Evolutionary conservation across 1,284 basidiomycete species (phyloP).

Genomic region (Fomitopsis betulina): DNA sequence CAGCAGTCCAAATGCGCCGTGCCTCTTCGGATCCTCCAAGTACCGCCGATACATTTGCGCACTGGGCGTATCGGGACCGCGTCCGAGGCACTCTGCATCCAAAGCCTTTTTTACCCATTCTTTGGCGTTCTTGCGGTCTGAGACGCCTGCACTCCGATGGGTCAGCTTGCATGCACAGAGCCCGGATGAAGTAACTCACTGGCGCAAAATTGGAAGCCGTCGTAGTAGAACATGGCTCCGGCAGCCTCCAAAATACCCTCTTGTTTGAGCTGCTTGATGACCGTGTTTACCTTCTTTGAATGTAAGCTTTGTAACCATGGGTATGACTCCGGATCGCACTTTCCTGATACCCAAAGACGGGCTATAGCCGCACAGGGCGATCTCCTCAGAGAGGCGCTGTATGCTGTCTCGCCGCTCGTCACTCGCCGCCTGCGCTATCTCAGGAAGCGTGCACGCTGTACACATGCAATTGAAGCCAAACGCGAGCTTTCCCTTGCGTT

Average conservation of each 20-base stretch:
- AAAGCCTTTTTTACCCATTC: conserved; percentile 22
- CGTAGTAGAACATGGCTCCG: conserved; percentile 21
- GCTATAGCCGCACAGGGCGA: conserved; percentile 14
- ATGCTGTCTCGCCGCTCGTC: conserved; percentile 16
- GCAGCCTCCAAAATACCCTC: conserved; percentile 15
- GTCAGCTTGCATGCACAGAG: neutral
- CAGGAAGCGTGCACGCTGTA: conserved; percentile 30
- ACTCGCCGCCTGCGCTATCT: conserved; percentile 13
- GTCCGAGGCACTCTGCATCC: conserved; percentile 16
- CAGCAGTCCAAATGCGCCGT: conserved; percentile 15
- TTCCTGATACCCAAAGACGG: conserved; percentile 19
- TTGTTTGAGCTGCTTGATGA: conserved; percentile 16
- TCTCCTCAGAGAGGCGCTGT: conserved; percentile 18
- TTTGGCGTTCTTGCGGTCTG: conserved; percentile 22
- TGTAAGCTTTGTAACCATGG: neutral
- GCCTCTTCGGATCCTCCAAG: conserved; percentile 17
- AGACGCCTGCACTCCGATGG: conserved; percentile 10
- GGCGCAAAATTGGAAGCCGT: conserved; percentile 24
- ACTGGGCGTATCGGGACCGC: conserved; percentile 18
- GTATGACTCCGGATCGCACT: conserved; percentile 6
- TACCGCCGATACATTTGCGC: conserved; percentile 17
- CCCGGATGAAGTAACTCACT: conserved; percentile 6
- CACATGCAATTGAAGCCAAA: conserved; percentile 59
- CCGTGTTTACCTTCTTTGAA: conserved; percentile 13
- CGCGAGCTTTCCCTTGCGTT: conserved; percentile 33